Evolutionary conservation across 306 rosid genomes (phyloP).

Genomic region (Dalbergia oliveri): DNA sequence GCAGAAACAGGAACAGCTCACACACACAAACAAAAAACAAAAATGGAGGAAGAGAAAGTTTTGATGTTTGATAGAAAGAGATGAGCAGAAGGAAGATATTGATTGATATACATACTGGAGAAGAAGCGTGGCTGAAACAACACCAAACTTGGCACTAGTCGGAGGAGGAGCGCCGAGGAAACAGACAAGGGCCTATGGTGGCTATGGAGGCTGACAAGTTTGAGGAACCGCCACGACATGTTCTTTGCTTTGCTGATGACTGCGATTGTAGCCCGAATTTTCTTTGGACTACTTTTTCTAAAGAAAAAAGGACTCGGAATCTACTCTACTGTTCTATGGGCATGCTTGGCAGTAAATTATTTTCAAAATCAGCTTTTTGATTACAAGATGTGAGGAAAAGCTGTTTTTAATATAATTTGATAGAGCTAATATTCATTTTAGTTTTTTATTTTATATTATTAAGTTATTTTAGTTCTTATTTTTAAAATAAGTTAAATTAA

Average conservation of each 20-base stretch:
- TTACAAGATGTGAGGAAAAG: no score
- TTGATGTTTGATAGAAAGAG: neutral
- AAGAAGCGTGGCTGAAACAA: constrained; percentile 49
- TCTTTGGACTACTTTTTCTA: no score
- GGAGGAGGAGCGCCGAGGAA: constrained; percentile 9
- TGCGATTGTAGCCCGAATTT: neutral
- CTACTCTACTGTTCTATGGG: no score
- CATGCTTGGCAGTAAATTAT: no score
- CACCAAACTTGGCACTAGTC: constrained; percentile 31
- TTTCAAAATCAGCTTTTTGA: no score
- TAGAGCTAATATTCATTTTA: no score
- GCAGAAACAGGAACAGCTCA: neutral
- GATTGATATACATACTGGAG: constrained; percentile 33
- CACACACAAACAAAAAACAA: neutral
- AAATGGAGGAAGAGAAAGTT: neutral
- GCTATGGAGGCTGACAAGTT: constrained; percentile 45
- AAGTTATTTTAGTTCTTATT: no score
- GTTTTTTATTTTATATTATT: no score
- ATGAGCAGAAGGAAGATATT: neutral
- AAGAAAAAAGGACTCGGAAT: no score
- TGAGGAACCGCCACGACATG: constrained; percentile 51
- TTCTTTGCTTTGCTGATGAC: constrained; percentile 13
- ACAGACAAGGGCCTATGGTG: constrained; percentile 1
- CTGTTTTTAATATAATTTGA: no score
- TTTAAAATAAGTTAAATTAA: no score